These are phyloP conservation scores for Nannochloropsis gaditana DNA, from an alignment of 108 stramenopile species.

Conservation along the genomic window DNA sequence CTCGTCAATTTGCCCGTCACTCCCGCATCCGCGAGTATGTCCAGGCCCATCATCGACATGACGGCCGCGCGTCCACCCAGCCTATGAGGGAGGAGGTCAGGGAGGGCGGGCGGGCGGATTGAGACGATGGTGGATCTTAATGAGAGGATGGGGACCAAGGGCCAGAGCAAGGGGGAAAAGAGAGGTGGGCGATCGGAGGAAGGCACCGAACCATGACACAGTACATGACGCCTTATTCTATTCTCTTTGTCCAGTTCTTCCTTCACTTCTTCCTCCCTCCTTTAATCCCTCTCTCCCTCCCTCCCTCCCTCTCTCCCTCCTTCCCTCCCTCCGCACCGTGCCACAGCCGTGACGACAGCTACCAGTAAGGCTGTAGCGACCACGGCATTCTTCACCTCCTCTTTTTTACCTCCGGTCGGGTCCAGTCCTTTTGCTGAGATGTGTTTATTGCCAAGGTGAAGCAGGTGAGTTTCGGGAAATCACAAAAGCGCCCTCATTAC, in stretches of 20 bases:
- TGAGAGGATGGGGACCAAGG: no score
- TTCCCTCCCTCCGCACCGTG: neutral
- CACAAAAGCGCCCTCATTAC: no score
- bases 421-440: neutral
- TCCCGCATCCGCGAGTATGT: slow-evolving; percentile 72
- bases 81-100: slow-evolving; percentile 26
- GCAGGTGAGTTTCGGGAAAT: neutral
- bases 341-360: neutral
- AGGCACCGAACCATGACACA: no score
- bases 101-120: slow-evolving; percentile 30
- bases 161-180: no score
- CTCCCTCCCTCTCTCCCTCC: neutral
- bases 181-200: no score
- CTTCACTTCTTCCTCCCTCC: no score
- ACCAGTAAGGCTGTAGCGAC: neutral
- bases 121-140: neutral
- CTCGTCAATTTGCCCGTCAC: slow-evolving; percentile 62
- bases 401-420: neutral
- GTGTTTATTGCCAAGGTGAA: neutral
- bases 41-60: slow-evolving; percentile 61
- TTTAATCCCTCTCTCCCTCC: neutral
- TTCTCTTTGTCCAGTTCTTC: no score
- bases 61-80: slow-evolving; percentile 20
- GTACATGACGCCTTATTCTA: no score
- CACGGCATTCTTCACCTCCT: neutral